Conservation (phyloP, 129 eudicot genomes). For the Saposhnikovia divaricata region DNA sequence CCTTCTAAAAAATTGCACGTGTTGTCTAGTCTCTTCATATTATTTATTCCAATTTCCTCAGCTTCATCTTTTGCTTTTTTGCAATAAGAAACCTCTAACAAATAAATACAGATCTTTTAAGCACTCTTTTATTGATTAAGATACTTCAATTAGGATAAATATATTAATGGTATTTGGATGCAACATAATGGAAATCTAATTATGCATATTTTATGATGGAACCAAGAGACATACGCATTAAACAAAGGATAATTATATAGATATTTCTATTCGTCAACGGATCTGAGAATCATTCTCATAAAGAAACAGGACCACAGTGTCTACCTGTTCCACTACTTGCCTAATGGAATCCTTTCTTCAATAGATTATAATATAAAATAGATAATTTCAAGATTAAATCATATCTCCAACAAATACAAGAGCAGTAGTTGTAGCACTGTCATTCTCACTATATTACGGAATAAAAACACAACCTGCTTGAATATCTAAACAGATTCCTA, state of each 20-base stretch:
- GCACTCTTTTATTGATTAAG: too few species aligned
- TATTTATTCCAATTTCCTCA: background rate
- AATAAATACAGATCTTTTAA: too few species aligned
- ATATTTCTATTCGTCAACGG: background rate
- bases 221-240: background rate
- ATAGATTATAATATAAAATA: background rate
- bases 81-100: background rate
- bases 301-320: background rate
- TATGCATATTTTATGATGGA: background rate
- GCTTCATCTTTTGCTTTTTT: background rate
- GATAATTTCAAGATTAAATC: background rate
- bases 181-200: too few species aligned
- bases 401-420: background rate
- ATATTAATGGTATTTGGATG: too few species aligned
- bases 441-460: background rate
- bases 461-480: background rate
- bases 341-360: background rate
- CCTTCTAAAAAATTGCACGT: background rate
- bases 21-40: background rate
- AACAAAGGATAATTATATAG: background rate
- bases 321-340: background rate
- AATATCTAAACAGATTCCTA: background rate
- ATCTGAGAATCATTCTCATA: background rate
- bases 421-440: background rate
- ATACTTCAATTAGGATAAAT: too few species aligned